Conservation (phyloP, 2,329 filamentous ascomycete genomes). For the Ustilaginoidea virens region DNA sequence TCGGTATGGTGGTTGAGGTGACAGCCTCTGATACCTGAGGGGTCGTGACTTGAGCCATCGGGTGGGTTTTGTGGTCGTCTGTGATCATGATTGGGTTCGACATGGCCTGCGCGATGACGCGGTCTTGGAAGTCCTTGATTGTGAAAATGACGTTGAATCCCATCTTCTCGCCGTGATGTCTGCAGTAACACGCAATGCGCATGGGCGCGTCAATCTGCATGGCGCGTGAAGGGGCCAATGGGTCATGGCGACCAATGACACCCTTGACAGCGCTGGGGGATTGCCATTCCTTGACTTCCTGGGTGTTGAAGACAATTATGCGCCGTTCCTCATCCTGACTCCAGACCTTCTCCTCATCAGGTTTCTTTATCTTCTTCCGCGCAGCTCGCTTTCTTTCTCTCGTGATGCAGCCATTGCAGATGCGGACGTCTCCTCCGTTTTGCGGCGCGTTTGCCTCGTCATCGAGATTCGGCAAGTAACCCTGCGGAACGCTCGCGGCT, state of each 20-base stretch:
- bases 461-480: conserved; percentile 21
- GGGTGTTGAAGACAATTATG: conserved; percentile 83
- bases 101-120: conserved; percentile 69
- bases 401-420: conserved; percentile 82
- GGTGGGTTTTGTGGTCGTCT: conserved; percentile 87
- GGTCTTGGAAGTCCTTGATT: conserved; percentile 64
- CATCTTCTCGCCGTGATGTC: conserved; percentile 84
- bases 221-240: conserved; percentile 38
- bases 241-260: conserved; percentile 25
- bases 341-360: conserved; percentile 83
- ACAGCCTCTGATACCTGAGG: conserved; percentile 15
- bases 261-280: conserved; percentile 37
- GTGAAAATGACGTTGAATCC: conserved; percentile 93
- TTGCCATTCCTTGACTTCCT: conserved; percentile 75
- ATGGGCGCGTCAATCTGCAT: conserved; percentile 77
- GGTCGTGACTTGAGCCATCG: conserved; percentile 13
- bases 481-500: conserved; percentile 25
- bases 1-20: conserved; percentile 10
- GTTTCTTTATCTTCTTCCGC: conserved; percentile 84
- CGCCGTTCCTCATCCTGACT: conserved; percentile 63
- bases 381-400: conserved; percentile 83
- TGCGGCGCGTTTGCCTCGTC: conserved; percentile 58
- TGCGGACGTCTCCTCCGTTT: conserved; percentile 86
- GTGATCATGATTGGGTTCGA: conserved; percentile 91
- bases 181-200: conserved; percentile 94